A percentile compares a stretch with the other conserved stretches of the same genome.
These are phyloP conservation scores for Eremomyces bilateralis DNA, from an alignment of 495 filamentous ascomycete genomes.

Conservation along the genomic window DNA sequence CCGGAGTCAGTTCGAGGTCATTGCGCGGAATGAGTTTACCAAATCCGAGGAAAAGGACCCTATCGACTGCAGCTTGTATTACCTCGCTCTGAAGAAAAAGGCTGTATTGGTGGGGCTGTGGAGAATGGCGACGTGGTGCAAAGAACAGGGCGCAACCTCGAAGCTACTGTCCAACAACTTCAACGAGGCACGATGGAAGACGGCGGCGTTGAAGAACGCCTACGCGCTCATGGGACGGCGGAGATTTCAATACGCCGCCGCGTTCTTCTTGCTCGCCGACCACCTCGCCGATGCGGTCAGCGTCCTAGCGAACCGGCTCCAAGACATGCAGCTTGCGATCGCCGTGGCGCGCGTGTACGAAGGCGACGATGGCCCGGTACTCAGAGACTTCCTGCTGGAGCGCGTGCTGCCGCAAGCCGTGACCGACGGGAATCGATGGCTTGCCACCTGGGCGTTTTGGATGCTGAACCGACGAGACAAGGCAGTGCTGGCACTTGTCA, in stretches of 20 bases:
- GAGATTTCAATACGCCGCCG: slow-evolving; percentile 84
- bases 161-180: slow-evolving; percentile 74
- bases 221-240: slow-evolving; percentile 88
- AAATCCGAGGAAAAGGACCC: slow-evolving; percentile 75
- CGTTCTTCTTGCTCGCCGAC: slow-evolving; percentile 86
- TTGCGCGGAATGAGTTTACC: slow-evolving; percentile 86
- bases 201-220: slow-evolving; percentile 84
- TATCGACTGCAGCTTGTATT: slow-evolving; percentile 81
- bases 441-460: slow-evolving; percentile 91
- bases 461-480: slow-evolving; percentile 66
- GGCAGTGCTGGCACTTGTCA: slow-evolving; percentile 71
- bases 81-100: slow-evolving; percentile 82
- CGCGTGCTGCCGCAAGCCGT: slow-evolving; percentile 59
- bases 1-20: slow-evolving; percentile 62
- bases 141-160: slow-evolving; percentile 60
- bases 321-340: slow-evolving; percentile 79
- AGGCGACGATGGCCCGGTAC: slow-evolving; percentile 57
- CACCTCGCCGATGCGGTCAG: slow-evolving; percentile 66
- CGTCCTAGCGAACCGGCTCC: slow-evolving; percentile 63
- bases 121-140: slow-evolving; percentile 85
- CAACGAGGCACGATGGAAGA: slow-evolving; percentile 64
- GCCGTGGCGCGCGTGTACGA: slow-evolving; percentile 75
- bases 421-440: slow-evolving; percentile 72
- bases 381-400: slow-evolving; percentile 55
- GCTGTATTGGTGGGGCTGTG: slow-evolving; percentile 77